Evolutionary conservation across 345 rosid genomes (phyloP).

Genomic region (Xanthoceras sorbifolium): DNA sequence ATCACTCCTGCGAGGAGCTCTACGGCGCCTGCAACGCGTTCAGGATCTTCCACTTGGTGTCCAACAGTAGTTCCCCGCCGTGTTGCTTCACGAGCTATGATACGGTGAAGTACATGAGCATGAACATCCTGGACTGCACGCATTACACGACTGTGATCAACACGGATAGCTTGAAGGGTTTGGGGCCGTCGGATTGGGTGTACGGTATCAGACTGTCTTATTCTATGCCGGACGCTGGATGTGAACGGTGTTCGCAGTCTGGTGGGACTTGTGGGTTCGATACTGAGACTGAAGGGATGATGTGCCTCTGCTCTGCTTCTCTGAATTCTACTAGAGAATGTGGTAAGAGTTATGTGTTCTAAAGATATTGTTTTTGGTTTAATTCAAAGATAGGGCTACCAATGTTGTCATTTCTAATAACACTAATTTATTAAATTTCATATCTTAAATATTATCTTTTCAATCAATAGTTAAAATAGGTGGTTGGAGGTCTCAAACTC

Average conservation of each 20-base stretch:
- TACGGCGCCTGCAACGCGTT: slow-evolving; percentile 72
- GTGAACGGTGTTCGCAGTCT: slow-evolving; percentile 63
- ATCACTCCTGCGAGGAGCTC: slow-evolving; percentile 88
- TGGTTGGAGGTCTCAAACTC: no score
- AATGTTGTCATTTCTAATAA: no score
- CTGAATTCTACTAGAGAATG: slow-evolving; percentile 68
- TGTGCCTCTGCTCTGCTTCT: slow-evolving; percentile 69
- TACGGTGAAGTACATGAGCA: slow-evolving; percentile 78
- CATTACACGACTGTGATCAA: slow-evolving; percentile 71
- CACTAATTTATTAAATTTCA: no score
- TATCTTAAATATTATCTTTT: no score
- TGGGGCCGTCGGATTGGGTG: slow-evolving; percentile 77
- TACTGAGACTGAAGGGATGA: slow-evolving; percentile 60
- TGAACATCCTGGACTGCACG: slow-evolving; percentile 87
- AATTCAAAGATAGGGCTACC: no score
- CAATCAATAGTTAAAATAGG: no score
- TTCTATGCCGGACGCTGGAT: slow-evolving; percentile 69
- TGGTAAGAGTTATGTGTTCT: slow-evolving; percentile 40
- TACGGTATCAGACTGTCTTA: slow-evolving; percentile 77
- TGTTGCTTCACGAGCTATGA: slow-evolving; percentile 88
- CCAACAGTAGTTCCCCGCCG: slow-evolving; percentile 57
- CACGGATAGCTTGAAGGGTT: slow-evolving; percentile 49
- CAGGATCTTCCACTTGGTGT: slow-evolving; percentile 49
- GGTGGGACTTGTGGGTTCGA: slow-evolving; percentile 89
- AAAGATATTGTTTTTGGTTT: background rate